phyloP scores from a whole-genome alignment of 2,329 filamentous ascomycete species.

The Sclerotinia nivalis region DNA sequence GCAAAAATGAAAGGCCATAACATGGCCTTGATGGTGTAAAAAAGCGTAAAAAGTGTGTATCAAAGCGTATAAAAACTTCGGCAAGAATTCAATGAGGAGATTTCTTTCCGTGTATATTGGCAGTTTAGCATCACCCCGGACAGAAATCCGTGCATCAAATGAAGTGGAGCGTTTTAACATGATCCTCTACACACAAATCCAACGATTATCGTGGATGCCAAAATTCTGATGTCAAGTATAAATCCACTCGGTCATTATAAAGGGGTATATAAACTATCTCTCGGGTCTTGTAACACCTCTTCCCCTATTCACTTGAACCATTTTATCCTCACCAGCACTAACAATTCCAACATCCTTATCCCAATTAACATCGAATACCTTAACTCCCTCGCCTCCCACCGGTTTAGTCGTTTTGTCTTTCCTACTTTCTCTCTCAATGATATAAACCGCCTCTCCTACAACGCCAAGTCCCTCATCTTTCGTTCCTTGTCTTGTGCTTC shows the following conservation, averaged over 20 bases:
- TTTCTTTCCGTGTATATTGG: neutral
- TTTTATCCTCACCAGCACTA: constrained; percentile 89
- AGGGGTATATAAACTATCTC: constrained; percentile 24
- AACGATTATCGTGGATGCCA: neutral
- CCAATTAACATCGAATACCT: constrained; percentile 89
- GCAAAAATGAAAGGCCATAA: neutral
- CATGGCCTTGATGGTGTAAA: neutral
- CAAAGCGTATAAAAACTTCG: neutral
- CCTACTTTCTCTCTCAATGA: constrained; percentile 72
- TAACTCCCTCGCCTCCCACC: constrained; percentile 77
- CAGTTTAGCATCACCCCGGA: neutral
- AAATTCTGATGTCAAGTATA: neutral
- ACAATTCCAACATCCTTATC: constrained; percentile 84
- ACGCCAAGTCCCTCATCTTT: constrained; percentile 60
- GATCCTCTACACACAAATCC: neutral
- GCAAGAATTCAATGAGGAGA: neutral
- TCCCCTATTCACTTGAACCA: constrained; percentile 77
- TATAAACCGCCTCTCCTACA: constrained; percentile 72
- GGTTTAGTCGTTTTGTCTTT: constrained; percentile 61
- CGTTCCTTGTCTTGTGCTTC: constrained; percentile 62
- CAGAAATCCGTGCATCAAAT: neutral
- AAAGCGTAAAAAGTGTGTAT: neutral
- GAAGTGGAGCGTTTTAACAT: neutral
- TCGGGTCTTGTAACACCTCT: constrained; percentile 38
- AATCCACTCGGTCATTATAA: constrained; percentile 18